Percentiles rank a stretch among this genome's conserved stretches.
Evolutionary conservation across 345 rosid species (phyloP).

Genomic region (Arabidopsis arenosa): DNA sequence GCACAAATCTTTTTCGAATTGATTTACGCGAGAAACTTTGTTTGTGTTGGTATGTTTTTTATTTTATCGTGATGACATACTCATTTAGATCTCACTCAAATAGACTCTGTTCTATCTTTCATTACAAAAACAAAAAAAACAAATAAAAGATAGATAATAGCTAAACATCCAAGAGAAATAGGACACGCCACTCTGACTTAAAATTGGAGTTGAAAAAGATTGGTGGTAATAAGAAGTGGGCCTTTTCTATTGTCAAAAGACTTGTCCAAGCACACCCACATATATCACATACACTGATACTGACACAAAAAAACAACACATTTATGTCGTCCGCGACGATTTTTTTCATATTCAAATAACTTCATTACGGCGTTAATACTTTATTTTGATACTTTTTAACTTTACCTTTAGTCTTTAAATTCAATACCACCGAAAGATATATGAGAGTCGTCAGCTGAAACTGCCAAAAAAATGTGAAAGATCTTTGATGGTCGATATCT

Average conservation of each 20-base stretch:
- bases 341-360: constrained; percentile 16
- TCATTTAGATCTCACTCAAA: not conserved
- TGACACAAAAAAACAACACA: not conserved
- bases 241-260: constrained; percentile 12
- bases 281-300: not conserved
- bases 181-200: constrained; percentile 6
- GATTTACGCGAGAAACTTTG: not conserved
- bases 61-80: constrained; percentile 1
- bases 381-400: not conserved
- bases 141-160: not conserved
- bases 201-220: constrained; percentile 17
- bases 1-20: not conserved
- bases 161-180: constrained; percentile 28
- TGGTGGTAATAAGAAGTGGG: constrained; percentile 7
- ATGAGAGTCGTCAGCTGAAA: not conserved
- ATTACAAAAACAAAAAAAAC: not conserved
- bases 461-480: not conserved
- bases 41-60: not conserved
- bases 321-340: constrained; percentile 17
- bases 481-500: not conserved
- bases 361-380: not conserved
- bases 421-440: not conserved
- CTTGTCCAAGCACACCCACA: not conserved
- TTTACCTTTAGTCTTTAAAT: not conserved
- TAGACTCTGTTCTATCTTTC: not conserved